Evolutionary conservation across 768 basidiomycete genomes (phyloP).

Genomic region (Mycena amicta): DNA sequence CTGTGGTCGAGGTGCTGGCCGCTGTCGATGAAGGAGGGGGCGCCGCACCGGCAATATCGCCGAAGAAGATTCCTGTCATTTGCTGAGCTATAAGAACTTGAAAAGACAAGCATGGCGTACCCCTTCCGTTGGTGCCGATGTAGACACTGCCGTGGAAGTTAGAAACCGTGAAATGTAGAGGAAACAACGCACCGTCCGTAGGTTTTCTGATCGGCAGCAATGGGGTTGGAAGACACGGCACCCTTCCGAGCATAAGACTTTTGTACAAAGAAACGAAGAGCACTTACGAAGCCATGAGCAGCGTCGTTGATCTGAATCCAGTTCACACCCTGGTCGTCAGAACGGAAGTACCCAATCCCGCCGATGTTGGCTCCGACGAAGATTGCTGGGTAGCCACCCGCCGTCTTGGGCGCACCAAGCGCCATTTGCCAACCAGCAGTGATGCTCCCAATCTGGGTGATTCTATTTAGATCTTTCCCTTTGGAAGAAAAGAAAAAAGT

Average conservation of each 20-base stretch:
- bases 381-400: slow-evolving; percentile 55
- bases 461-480: too few relatives aligned
- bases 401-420: slow-evolving; percentile 51
- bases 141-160: slow-evolving; percentile 47
- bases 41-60: slow-evolving; percentile 33
- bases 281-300: slow-evolving; percentile 48
- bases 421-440: slow-evolving; percentile 59
- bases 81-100: background rate
- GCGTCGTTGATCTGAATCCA: slow-evolving; percentile 66
- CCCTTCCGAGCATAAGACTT: slow-evolving; percentile 26
- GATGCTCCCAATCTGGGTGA: slow-evolving; percentile 49
- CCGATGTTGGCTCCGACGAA: slow-evolving; percentile 58
- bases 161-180: background rate
- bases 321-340: slow-evolving; percentile 55
- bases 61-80: slow-evolving; percentile 45
- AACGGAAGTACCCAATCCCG: slow-evolving; percentile 55
- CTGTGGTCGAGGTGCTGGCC: background rate
- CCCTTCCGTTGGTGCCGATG: slow-evolving; percentile 63
- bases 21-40: slow-evolving; percentile 21
- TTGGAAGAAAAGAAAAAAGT: too few relatives aligned
- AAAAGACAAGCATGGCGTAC: slow-evolving; percentile 35
- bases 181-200: slow-evolving; percentile 50
- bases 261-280: background rate
- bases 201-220: slow-evolving; percentile 55
- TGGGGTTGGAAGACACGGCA: slow-evolving; percentile 44